Conservation (phyloP, 129 eudicot species). For the Solidago caesia region DNA sequence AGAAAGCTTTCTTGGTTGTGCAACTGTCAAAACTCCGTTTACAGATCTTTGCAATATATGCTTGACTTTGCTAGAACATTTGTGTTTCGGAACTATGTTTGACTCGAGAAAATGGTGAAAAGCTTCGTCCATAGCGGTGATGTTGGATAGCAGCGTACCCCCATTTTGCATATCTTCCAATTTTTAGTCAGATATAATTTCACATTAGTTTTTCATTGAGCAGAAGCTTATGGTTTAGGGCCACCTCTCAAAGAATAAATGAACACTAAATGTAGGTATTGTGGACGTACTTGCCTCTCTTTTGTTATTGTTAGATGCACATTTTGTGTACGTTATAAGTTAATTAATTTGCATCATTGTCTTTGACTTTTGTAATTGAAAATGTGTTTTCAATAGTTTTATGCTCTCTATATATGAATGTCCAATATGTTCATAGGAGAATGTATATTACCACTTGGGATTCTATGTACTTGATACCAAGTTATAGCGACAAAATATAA, state of each 20-base stretch:
- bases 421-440: too few species aligned
- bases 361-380: too few species aligned
- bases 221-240: constrained; percentile 7
- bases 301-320: too few species aligned
- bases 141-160: constrained; percentile 62
- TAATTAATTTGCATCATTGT: too few species aligned
- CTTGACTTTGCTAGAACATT: constrained; percentile 5
- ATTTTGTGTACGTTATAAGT: too few species aligned
- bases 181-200: background rate
- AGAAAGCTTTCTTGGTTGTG: background rate
- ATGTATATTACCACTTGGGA: too few species aligned
- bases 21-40: background rate
- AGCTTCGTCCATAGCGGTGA: constrained; percentile 66
- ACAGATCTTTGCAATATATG: background rate
- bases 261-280: constrained; percentile 7
- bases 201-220: constrained; percentile 9
- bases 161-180: constrained; percentile 44
- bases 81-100: background rate
- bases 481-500: too few species aligned
- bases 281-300: background rate
- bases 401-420: too few species aligned
- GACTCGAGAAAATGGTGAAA: constrained; percentile 2
- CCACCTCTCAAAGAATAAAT: constrained; percentile 11
- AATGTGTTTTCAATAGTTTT: too few species aligned
- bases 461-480: too few species aligned